phyloP scores from a whole-genome alignment of 768 basidiomycete genomes.

The Leccinum olivaceopallidum region DNA sequence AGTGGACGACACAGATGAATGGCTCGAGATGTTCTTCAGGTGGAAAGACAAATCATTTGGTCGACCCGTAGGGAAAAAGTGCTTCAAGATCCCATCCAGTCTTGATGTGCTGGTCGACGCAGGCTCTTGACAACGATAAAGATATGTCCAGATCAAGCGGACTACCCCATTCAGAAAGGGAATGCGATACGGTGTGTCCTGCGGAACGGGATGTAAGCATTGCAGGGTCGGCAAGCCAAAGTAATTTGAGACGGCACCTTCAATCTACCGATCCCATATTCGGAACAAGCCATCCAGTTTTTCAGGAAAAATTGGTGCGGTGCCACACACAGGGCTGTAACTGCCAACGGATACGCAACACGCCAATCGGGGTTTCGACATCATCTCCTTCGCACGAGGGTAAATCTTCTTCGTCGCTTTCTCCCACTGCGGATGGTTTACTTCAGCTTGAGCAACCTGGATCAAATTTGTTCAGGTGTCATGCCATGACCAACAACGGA shows the following conservation, averaged over 20 bases:
- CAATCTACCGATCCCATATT: constrained; percentile 69
- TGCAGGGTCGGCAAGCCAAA: not conserved
- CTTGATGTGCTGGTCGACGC: constrained; percentile 78
- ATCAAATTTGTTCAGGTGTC: not conserved
- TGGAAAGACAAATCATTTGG: constrained; percentile 50
- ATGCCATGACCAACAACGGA: not conserved
- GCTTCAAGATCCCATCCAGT: constrained; percentile 70
- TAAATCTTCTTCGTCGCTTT: constrained; percentile 85
- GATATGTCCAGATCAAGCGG: constrained; percentile 89
- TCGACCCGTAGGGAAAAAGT: constrained; percentile 30
- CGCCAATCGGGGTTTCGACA: constrained; percentile 88
- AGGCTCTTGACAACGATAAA: constrained; percentile 88
- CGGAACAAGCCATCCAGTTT: constrained; percentile 77
- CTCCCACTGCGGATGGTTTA: constrained; percentile 93
- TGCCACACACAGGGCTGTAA: constrained; percentile 84
- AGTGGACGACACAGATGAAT: constrained; percentile 78
- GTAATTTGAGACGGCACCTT: constrained; percentile 54
- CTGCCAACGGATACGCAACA: constrained; percentile 79
- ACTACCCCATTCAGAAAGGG: constrained; percentile 79
- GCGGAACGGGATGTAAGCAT: constrained; percentile 5
- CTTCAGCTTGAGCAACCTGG: constrained; percentile 92
- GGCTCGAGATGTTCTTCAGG: constrained; percentile 77
- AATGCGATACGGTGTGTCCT: constrained; percentile 78
- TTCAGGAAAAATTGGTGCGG: constrained; percentile 55
- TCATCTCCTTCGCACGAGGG: constrained; percentile 82